Conservation (phyloP, 129 eudicot genomes). For the Oenanthe sinensis region DNA sequence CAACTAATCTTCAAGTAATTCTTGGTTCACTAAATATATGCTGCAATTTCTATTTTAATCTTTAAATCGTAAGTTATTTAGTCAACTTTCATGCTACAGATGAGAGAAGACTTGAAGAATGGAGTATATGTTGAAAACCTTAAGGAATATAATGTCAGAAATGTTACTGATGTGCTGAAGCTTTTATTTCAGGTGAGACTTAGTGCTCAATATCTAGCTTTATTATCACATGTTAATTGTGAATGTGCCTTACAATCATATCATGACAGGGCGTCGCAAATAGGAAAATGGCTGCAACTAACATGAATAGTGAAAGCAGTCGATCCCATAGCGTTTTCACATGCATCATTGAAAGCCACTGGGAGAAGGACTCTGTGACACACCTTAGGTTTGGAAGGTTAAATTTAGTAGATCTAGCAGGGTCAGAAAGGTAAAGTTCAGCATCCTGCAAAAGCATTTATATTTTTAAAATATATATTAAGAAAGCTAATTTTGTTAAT, state of each 20-base stretch:
- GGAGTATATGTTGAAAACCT: constrained; percentile 92
- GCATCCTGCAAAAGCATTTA: constrained; percentile 9
- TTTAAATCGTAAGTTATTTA: not conserved
- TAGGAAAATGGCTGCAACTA: constrained; percentile 87
- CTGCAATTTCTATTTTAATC: constrained; percentile 8
- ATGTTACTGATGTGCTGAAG: constrained; percentile 65
- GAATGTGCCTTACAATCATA: constrained; percentile 12
- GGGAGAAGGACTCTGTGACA: constrained; percentile 76
- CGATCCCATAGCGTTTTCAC: constrained; percentile 93
- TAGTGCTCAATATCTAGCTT: constrained; percentile 9
- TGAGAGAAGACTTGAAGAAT: constrained; percentile 76
- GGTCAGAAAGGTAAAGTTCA: constrained; percentile 70
- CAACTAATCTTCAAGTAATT: constrained; percentile 68
- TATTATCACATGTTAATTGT: constrained; percentile 6
- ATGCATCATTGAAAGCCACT: constrained; percentile 73
- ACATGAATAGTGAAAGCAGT: constrained; percentile 90
- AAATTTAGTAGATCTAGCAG: constrained; percentile 88
- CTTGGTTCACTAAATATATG: constrained; percentile 7
- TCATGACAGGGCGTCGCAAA: constrained; percentile 64
- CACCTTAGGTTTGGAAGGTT: constrained; percentile 80
- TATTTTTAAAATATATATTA: not conserved
- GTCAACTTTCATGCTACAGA: constrained; percentile 29
- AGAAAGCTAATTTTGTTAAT: constrained; percentile 6
- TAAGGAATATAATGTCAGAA: constrained; percentile 45
- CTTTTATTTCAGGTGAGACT: constrained; percentile 68